Conservation (phyloP, 257 asterid genomes). For the Solanum tarijense region DNA sequence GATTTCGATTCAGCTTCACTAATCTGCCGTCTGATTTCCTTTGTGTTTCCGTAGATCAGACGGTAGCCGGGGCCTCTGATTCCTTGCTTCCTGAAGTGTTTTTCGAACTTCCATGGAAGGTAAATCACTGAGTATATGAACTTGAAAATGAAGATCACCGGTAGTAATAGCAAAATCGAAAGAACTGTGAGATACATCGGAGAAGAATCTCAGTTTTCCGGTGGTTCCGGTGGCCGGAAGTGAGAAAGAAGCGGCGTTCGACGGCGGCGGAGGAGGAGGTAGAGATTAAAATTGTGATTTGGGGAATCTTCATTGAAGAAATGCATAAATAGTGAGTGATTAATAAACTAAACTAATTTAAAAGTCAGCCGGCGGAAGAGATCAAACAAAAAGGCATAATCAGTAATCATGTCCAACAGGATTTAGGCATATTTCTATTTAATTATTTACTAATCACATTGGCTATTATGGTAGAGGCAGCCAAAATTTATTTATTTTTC, state of each 20-base stretch:
- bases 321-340: not conserved
- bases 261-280: not conserved
- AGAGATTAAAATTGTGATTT: not conserved
- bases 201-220: not conserved
- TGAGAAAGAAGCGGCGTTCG: not conserved
- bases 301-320: not conserved
- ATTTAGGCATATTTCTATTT: not conserved
- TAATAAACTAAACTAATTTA: not conserved
- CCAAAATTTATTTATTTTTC: not conserved
- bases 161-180: not conserved
- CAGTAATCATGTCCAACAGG: not conserved
- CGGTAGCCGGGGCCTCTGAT: constrained; percentile 38
- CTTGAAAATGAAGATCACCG: not conserved
- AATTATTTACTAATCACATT: not conserved
- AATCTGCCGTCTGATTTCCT: constrained; percentile 24
- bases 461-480: not conserved
- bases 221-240: not conserved
- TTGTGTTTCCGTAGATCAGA: constrained; percentile 42
- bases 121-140: constrained; percentile 12
- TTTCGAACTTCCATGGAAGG: constrained; percentile 28
- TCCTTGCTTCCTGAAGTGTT: constrained; percentile 40
- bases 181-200: not conserved
- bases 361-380: not conserved
- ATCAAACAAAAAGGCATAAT: not conserved
- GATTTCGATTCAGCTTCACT: constrained; percentile 31